phyloP scores from a whole-genome alignment of 164 flowering plant genomes.

The Umbellularia californica region DNA sequence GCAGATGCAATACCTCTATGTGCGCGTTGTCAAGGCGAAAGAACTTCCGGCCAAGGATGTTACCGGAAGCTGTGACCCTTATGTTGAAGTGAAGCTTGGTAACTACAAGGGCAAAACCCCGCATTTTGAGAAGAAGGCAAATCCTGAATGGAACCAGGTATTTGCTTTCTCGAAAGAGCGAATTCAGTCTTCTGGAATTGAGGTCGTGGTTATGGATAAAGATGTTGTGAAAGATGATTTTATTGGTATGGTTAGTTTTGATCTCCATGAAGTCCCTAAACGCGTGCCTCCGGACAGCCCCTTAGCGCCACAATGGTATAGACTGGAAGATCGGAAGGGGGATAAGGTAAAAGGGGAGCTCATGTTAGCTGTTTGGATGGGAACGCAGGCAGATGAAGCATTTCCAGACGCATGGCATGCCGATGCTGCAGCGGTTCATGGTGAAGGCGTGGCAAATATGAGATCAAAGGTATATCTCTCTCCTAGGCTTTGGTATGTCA shows the following conservation, averaged over 20 bases:
- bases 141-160: slow-evolving; percentile 51
- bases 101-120: slow-evolving; percentile 23
- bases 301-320: slow-evolving; percentile 54
- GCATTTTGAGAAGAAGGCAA: slow-evolving; percentile 24
- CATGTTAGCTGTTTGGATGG: slow-evolving; percentile 68
- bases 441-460: slow-evolving; percentile 29
- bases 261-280: slow-evolving; percentile 41
- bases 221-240: slow-evolving; percentile 41
- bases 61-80: slow-evolving; percentile 26
- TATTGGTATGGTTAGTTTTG: slow-evolving; percentile 37
- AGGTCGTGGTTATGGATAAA: slow-evolving; percentile 73
- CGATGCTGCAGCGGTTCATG: slow-evolving; percentile 23
- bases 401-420: slow-evolving; percentile 32
- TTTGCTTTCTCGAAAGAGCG: slow-evolving; percentile 91
- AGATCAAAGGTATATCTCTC: slow-evolving; percentile 56
- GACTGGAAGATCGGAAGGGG: slow-evolving; percentile 41
- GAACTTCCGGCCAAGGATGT: slow-evolving; percentile 21
- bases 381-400: slow-evolving; percentile 62
- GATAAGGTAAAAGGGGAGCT: slow-evolving; percentile 40
- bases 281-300: slow-evolving; percentile 66
- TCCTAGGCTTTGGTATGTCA: slow-evolving; percentile 54
- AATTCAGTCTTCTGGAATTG: slow-evolving; percentile 68
- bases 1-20: slow-evolving; percentile 49
- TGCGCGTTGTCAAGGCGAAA: slow-evolving; percentile 28
- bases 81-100: slow-evolving; percentile 31